Evolutionary conservation across 2,329 filamentous ascomycete genomes (phyloP), one percentile per base, ranked within the genome.

Genomic region (Fusarium temperatum): DNA sequence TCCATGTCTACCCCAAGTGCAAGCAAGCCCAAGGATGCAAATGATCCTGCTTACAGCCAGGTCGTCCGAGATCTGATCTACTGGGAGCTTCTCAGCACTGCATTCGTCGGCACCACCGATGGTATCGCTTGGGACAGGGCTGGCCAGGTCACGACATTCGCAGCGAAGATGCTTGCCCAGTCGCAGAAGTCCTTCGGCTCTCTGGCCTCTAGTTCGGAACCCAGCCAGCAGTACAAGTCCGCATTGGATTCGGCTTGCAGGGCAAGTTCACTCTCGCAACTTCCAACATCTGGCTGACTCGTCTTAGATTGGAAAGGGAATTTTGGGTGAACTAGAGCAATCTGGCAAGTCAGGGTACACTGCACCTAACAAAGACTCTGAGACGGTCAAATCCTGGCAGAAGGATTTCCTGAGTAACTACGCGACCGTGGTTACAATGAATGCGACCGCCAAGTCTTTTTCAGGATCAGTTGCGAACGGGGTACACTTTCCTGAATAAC

Each of bases 221-320:
- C 35, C 10, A 39, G 51, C 26, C 35, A 18, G 3, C 14, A 17
- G 24, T 54, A 54, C 10, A 54, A 20, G n/a, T 36, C 51, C 7
- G 35, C 35, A 11, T 12, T 54, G 24, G 51, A 54, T 22, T 38
- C 24, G 3, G 51, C 18, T 54, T 54, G 24, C 35, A 10, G 2
- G 10, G 51, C 5, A 38, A n/a, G 18, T 5, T 9, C n/a, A 38
- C 20, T 28, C 6, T 54, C 18, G 2, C 35, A 0, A 2, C 18
- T 0, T 18, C 4, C 1, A 3, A 15, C 18, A 13, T 4, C 18
- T 18, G 5, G 18, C 51, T 54, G 13, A 54, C 20, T 26, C 13
- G 9, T 26, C 17, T 39, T 17, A 54, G 51, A n/a, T 54, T 22
- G 51, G 24, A 8, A 39, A 17, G 2, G 35, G n/a, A 3, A 28